Conservation (phyloP, 106 monocot genomes). For the Acorus gramineus region DNA sequence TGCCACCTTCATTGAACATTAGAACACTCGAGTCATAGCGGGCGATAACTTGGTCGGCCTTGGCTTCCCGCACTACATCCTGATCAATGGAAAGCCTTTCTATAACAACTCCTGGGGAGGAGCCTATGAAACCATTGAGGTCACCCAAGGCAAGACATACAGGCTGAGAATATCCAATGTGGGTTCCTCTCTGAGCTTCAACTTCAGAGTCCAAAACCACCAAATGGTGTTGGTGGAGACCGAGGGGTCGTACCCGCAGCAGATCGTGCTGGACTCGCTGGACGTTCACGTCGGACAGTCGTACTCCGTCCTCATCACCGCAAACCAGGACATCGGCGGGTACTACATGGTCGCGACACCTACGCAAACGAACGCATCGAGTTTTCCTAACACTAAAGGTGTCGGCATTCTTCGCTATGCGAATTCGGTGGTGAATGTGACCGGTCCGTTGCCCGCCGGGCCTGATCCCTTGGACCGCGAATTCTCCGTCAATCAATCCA, state of each 20-base stretch:
- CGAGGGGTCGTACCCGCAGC: constrained; percentile 35
- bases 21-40: background rate
- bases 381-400: constrained; percentile 6
- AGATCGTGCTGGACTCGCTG: constrained; percentile 31
- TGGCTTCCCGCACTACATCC: constrained; percentile 10
- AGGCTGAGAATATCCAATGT: constrained; percentile 32
- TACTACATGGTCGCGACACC: constrained; percentile 33
- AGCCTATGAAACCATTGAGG: constrained; percentile 18
- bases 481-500: constrained; percentile 32
- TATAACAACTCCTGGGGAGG: constrained; percentile 14
- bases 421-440: constrained; percentile 1
- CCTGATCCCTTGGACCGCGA: constrained; percentile 20
- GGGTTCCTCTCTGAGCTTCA: constrained; percentile 25
- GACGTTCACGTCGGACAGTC: constrained; percentile 37
- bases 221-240: constrained; percentile 30
- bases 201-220: constrained; percentile 33
- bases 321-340: constrained; percentile 15
- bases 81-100: constrained; percentile 32
- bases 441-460: constrained; percentile 19
- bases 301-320: constrained; percentile 31
- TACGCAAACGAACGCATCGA: constrained; percentile 12
- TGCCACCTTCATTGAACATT: background rate
- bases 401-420: constrained; percentile 18
- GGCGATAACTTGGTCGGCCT: background rate
- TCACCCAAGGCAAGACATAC: constrained; percentile 36